Conservation (phyloP, 495 filamentous ascomycete species). For the Trichoderma orchidacearum region DNA sequence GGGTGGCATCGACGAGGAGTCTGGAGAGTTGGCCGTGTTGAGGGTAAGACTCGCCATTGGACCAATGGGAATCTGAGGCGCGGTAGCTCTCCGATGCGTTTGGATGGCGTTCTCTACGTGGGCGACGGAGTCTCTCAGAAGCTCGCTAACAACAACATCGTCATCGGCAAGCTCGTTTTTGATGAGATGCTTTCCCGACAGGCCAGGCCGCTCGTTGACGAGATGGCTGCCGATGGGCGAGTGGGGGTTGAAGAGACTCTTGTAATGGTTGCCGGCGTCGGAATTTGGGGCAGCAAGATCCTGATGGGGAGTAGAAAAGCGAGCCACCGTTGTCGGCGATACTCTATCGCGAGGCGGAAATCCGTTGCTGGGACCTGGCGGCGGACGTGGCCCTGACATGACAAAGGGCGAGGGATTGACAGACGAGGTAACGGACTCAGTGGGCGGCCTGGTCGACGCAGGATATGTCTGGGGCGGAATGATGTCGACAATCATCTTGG, state of each 20-base stretch:
- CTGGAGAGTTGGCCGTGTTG: constrained; percentile 40
- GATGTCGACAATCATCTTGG: constrained; percentile 69
- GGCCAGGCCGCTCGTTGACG: constrained; percentile 45
- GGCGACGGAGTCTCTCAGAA: constrained; percentile 71
- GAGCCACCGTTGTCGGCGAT: constrained; percentile 45
- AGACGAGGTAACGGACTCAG: constrained; percentile 32
- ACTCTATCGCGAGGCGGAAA: constrained; percentile 63
- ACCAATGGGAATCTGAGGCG: constrained; percentile 56
- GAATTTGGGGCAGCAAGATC: constrained; percentile 42
- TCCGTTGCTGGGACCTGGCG: constrained; percentile 30
- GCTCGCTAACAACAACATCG: constrained; percentile 74
- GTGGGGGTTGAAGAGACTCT: constrained; percentile 69
- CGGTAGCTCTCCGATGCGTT: constrained; percentile 39
- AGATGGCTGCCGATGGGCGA: constrained; percentile 71
- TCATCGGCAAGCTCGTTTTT: constrained; percentile 65
- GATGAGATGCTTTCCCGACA: constrained; percentile 73
- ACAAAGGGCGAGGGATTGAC: constrained; percentile 42
- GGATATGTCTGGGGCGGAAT: constrained; percentile 28
- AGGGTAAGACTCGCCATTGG: constrained; percentile 61
- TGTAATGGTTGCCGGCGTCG: constrained; percentile 48
- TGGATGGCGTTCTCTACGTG: constrained; percentile 61
- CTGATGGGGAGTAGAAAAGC: constrained; percentile 25
- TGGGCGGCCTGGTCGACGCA: constrained; percentile 6
- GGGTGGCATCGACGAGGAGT: constrained; percentile 32
- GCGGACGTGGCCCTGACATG: not conserved